Evolutionary conservation across 805 yeast species (phyloP), one percentile per base, ranked within the genome.

Genomic region (Spathaspora girioi): DNA sequence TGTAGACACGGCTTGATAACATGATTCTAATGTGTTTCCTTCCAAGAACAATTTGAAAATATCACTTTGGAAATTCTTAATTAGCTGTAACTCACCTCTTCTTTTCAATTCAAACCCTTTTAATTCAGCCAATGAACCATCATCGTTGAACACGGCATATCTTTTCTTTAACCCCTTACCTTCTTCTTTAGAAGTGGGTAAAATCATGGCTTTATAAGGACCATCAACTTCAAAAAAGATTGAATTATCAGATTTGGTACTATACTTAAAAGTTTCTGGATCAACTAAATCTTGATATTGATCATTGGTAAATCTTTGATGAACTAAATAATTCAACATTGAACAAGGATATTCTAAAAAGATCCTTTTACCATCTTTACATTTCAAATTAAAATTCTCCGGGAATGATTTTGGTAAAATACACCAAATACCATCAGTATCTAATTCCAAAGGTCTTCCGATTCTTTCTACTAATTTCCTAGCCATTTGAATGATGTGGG

Each of bases 341-440:
- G 96, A 89, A 64, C 99, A 92, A 0, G 98, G 97, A 64, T 94
- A 94, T 10, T 96, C 93, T 50, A 92, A 74, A 43, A 80, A 78
- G 12, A 90, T 68, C 46, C 80, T 83, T 64, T 89, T 89, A 3
- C 98, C 98, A 60, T 86, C 83, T 57, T 84, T 82, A 61, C 88
- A 66, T 52, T 80, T 78, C 63, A 94, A 82, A 18, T 76, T 76
- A 67, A 77, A 90, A 58, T 91, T 87, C 61, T 94, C 99, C 0
- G 99, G 99, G 66, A 94, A 94, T 1, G 96, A 81, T 48, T 83
- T 78, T 1, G 99, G 99, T 43, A 94, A 74, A 56, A 92, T 94
- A 80, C 99, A 94, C 99, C 99, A 94, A 63, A 94, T 94, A 76
- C 99, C 99, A 78, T 94, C 99, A 0, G 99, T 94, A 69, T 94